Conservation (phyloP, 202 grass and related monocot genomes). For the Miscanthus sacchariflorus region DNA sequence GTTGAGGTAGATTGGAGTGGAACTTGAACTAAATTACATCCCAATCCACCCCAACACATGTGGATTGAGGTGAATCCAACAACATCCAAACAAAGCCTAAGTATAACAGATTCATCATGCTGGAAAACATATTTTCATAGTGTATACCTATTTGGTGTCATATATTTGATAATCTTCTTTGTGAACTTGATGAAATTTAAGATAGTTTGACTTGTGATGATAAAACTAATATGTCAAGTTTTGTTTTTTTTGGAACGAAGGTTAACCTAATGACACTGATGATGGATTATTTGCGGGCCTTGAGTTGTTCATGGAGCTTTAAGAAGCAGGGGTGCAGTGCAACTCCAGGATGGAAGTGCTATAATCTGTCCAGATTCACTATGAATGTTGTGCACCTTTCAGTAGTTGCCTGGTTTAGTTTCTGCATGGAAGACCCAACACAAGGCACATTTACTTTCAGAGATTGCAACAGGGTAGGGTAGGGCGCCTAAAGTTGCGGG, state of each 20-base stretch:
- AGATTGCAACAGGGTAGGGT: background rate
- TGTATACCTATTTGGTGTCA: background rate
- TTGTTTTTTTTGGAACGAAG: no score
- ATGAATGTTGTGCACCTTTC: background rate
- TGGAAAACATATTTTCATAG: no score
- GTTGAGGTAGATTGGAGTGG: no score
- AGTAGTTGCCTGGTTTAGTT: background rate
- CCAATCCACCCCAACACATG: no score
- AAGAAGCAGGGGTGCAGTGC: background rate
- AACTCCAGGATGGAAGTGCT: background rate
- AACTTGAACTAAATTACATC: no score
- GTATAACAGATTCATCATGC: no score
- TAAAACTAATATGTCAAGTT: no score
- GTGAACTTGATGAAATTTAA: background rate
- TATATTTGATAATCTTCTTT: no score
- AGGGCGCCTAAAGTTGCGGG: background rate
- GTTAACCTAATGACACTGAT: background rate
- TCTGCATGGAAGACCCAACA: background rate
- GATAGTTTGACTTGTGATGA: no score
- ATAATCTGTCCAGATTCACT: conserved; percentile 14
- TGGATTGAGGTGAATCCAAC: no score
- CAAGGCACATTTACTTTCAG: conserved; percentile 1
- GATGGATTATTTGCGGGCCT: background rate
- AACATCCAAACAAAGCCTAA: no score
- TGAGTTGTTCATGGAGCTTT: background rate